Percentiles rank a stretch among this genome's conserved stretches.
Conservation (phyloP, 73 alveolate genomes). For the Paramecium sexaurelia region DNA sequence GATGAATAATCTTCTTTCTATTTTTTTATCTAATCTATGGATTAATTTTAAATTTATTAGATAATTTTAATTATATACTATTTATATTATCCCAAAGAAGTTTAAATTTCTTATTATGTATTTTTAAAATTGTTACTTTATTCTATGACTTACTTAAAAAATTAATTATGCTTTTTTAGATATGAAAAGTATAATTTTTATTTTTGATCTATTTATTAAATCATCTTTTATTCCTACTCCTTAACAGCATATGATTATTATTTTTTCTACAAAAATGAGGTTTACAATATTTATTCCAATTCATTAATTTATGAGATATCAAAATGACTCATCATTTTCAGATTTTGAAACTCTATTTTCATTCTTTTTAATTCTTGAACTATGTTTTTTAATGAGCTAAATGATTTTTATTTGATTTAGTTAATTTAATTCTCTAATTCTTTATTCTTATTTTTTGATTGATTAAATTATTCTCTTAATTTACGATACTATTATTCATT, state of each 20-base stretch:
- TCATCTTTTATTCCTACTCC: neutral
- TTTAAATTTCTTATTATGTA: neutral
- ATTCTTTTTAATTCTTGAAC: neutral
- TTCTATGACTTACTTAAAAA: neutral
- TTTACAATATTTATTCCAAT: neutral
- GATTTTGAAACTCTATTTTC: neutral
- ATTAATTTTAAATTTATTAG: neutral
- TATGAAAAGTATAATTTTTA: neutral
- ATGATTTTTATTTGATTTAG: neutral
- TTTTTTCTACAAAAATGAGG: neutral
- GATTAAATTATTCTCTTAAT: conserved; percentile 12
- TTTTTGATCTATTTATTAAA: neutral
- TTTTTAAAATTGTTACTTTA: neutral
- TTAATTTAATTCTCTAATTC: neutral
- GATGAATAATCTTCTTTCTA: neutral
- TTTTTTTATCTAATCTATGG: neutral
- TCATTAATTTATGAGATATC: neutral
- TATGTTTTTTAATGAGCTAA: neutral
- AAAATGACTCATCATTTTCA: neutral
- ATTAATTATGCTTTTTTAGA: neutral
- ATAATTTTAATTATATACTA: neutral
- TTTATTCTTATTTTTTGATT: neutral
- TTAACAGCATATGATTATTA: neutral
- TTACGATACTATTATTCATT: neutral
- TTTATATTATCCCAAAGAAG: neutral